Evolutionary conservation across 805 yeast genomes (phyloP).

Genomic region (Kregervanrija pseudodelftensis): DNA sequence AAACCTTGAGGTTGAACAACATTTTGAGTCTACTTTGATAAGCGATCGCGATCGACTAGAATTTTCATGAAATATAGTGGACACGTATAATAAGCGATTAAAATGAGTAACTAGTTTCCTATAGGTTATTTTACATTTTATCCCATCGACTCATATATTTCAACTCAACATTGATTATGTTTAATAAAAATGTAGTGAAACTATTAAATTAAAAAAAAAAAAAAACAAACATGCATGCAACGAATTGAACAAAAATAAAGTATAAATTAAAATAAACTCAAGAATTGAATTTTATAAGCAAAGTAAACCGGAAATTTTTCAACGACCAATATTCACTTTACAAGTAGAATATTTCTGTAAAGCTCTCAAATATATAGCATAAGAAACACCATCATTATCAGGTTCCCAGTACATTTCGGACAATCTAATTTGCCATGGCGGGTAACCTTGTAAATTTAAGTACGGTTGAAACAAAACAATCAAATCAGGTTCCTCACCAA

Average conservation of each 20-base stretch:
- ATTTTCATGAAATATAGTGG: no score
- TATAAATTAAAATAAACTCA: slow-evolving; percentile 2
- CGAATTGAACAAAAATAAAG: neutral
- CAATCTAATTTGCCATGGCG: slow-evolving; percentile 95
- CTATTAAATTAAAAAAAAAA: neutral
- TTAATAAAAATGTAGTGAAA: neutral
- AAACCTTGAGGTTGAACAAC: no score
- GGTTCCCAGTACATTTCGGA: slow-evolving; percentile 89
- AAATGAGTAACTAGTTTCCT: no score
- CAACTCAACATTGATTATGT: neutral
- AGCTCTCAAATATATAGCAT: slow-evolving; percentile 77
- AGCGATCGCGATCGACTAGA: no score
- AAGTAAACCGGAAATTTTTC: slow-evolving; percentile 8
- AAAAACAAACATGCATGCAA: neutral
- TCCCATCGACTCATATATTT: neutral
- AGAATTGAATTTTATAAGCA: neutral
- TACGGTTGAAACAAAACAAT: slow-evolving; percentile 79
- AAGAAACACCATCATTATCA: slow-evolving; percentile 72
- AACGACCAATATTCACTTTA: slow-evolving; percentile 86
- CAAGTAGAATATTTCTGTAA: slow-evolving; percentile 69
- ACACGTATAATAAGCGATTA: no score
- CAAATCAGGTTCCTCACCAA: slow-evolving; percentile 91
- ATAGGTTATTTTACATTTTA: no score
- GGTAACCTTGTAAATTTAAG: slow-evolving; percentile 86
- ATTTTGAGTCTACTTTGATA: no score